Percentiles rank a stretch among this genome's conserved stretches.
phyloP scores from a whole-genome alignment of 176 grass and related monocot genomes.

The Rhipidocladum racemiflorum region DNA sequence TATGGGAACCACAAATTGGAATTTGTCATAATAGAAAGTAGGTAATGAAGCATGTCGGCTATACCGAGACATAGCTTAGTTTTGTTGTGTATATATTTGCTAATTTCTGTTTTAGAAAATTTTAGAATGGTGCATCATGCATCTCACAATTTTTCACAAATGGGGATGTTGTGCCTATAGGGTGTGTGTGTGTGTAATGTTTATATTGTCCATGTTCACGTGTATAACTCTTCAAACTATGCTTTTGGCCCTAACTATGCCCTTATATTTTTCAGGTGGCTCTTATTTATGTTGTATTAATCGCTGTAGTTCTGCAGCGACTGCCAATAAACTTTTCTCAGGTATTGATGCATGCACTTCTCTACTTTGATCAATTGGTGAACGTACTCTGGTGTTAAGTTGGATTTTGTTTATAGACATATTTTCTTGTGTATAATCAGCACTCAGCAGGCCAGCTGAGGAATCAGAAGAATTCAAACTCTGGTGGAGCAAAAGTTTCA shows the following conservation, averaged over 20 bases:
- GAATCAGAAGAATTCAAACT: constrained; percentile 65
- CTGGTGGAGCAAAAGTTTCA: constrained; percentile 60
- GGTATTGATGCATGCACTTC: constrained; percentile 37
- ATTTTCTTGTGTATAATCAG: constrained; percentile 54
- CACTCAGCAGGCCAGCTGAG: constrained; percentile 86
- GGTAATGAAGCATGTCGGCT: not conserved
- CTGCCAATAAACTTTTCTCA: constrained; percentile 84
- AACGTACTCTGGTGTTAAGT: not conserved
- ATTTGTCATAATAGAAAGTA: not conserved
- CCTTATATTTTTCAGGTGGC: constrained; percentile 64
- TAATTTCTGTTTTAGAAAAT: too few relatives aligned
- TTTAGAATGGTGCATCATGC: too few relatives aligned
- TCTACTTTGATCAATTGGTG: constrained; percentile 19
- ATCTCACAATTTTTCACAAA: too few relatives aligned
- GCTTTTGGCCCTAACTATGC: constrained; percentile 8
- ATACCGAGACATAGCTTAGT: not conserved
- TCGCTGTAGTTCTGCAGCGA: constrained; percentile 81
- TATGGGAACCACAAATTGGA: not conserved
- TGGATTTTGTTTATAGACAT: constrained; percentile 21
- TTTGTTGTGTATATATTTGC: not conserved
- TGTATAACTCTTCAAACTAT: not conserved
- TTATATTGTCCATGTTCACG: not conserved
- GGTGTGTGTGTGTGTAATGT: not conserved
- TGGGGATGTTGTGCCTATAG: not conserved
- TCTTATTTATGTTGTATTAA: constrained; percentile 94